A percentile compares a stretch with the other conserved stretches of the same genome.
phyloP scores from a whole-genome alignment of 2,329 filamentous ascomycete species.

The Beauveria brongniartii region DNA sequence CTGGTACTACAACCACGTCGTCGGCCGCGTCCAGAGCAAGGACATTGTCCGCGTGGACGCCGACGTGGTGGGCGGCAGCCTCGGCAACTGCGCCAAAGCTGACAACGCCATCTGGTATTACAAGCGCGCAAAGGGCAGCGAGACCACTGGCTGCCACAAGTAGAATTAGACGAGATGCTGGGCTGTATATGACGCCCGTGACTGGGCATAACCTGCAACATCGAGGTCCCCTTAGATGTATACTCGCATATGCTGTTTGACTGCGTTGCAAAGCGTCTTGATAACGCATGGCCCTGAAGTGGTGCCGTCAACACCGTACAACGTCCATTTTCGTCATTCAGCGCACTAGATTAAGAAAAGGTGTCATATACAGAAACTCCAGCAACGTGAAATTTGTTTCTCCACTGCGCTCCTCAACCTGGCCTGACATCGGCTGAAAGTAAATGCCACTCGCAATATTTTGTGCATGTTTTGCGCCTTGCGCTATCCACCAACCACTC shows the following conservation, averaged over 20 bases:
- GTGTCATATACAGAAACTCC: conserved; percentile 5
- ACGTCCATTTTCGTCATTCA: not conserved
- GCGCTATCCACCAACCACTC: not conserved
- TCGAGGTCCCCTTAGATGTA: not conserved
- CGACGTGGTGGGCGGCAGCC: conserved; percentile 37
- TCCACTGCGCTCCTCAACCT: not conserved
- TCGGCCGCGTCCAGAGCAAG: conserved; percentile 46
- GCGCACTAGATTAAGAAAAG: not conserved
- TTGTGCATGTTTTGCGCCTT: not conserved
- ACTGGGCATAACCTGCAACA: not conserved
- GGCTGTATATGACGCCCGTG: not conserved
- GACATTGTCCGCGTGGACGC: conserved; percentile 35
- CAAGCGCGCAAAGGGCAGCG: conserved; percentile 33
- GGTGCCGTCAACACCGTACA: not conserved
- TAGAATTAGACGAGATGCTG: not conserved
- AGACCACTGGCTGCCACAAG: conserved; percentile 12
- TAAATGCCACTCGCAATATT: not conserved
- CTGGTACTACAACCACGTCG: conserved; percentile 59
- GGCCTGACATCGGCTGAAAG: not conserved
- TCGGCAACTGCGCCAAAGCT: conserved; percentile 47
- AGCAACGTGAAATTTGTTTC: not conserved
- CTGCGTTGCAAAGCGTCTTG: not conserved
- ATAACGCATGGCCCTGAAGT: not conserved
- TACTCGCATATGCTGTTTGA: not conserved
- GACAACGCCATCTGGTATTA: conserved; percentile 47